Evolutionary conservation across 495 filamentous ascomycete genomes (phyloP).

Genomic region (Neurospora discreta): DNA sequence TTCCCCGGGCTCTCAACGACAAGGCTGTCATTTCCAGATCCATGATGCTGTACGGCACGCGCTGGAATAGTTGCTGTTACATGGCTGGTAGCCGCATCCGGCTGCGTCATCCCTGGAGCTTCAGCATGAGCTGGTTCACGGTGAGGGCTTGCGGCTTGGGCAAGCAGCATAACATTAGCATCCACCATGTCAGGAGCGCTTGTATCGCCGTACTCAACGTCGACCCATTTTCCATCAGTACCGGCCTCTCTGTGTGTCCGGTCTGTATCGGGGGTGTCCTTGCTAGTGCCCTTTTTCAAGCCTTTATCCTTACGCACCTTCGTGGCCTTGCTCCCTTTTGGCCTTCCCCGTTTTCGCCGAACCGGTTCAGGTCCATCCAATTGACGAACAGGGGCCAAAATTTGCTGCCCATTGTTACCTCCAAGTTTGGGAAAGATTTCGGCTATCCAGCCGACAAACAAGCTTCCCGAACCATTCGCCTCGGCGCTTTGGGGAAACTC

Average conservation of each 20-base stretch:
- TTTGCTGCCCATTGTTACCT: conserved; percentile 11
- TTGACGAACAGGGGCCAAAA: conserved; percentile 13
- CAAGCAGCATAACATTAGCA: conserved; percentile 18
- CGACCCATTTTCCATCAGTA: conserved; percentile 19
- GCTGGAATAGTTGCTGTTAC: background rate
- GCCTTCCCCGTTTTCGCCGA: conserved; percentile 36
- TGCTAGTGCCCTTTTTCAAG: conserved; percentile 32
- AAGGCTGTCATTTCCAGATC: background rate
- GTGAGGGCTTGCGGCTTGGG: conserved; percentile 10
- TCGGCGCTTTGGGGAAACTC: conserved; percentile 43
- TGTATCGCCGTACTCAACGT: conserved; percentile 13
- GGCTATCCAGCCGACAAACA: conserved; percentile 47
- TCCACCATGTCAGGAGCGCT: conserved; percentile 12
- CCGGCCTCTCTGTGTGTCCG: background rate
- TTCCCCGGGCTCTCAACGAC: conserved; percentile 11
- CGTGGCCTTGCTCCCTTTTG: conserved; percentile 40
- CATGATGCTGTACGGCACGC: background rate
- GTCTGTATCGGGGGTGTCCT: background rate
- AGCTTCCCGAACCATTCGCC: conserved; percentile 40
- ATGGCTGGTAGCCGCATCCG: background rate
- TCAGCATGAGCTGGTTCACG: background rate
- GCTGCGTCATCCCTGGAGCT: background rate
- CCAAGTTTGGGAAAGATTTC: conserved; percentile 44
- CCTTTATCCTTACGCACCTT: conserved; percentile 40
- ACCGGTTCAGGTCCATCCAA: conserved; percentile 12